Percentiles rank a stretch among this genome's conserved stretches.
phyloP scores from a whole-genome alignment of 2,329 filamentous ascomycete species.

The Paecilomyces variotii region DNA sequence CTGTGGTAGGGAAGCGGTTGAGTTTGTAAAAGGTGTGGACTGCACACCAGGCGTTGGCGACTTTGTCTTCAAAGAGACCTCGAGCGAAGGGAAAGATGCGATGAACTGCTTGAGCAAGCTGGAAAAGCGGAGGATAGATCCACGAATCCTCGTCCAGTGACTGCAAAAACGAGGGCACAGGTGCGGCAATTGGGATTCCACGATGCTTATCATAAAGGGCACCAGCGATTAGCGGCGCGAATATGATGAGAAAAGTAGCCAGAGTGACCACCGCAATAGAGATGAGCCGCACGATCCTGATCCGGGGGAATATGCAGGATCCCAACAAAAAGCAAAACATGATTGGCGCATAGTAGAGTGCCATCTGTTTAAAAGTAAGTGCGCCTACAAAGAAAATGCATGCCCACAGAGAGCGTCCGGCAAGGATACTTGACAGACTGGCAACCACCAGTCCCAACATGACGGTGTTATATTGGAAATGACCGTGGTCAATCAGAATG shows the following conservation, averaged over 20 bases:
- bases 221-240: slow-evolving; percentile 67
- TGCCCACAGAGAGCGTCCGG: slow-evolving; percentile 76
- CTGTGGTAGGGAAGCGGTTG: slow-evolving; percentile 58
- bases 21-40: slow-evolving; percentile 86
- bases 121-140: slow-evolving; percentile 68
- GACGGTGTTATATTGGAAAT: slow-evolving; percentile 97
- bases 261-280: slow-evolving; percentile 67
- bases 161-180: slow-evolving; percentile 54
- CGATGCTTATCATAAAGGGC: slow-evolving; percentile 60
- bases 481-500: slow-evolving; percentile 89
- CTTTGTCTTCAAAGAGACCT: slow-evolving; percentile 97
- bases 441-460: slow-evolving; percentile 90
- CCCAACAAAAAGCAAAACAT: slow-evolving; percentile 90
- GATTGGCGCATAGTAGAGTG: slow-evolving; percentile 88
- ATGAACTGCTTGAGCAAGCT: slow-evolving; percentile 75
- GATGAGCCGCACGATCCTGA: slow-evolving; percentile 61
- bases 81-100: slow-evolving; percentile 93
- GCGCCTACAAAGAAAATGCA: slow-evolving; percentile 89
- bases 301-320: slow-evolving; percentile 67
- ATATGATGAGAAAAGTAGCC: slow-evolving; percentile 63
- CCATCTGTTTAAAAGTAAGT: slow-evolving; percentile 99
- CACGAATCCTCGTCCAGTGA: slow-evolving; percentile 56
- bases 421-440: slow-evolving; percentile 80
- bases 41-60: slow-evolving; percentile 96
- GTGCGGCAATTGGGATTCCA: slow-evolving; percentile 53